Evolutionary conservation across 805 yeast species (phyloP), one percentile per base, ranked within the genome.

Genomic region (Ogataea pilisensis): DNA sequence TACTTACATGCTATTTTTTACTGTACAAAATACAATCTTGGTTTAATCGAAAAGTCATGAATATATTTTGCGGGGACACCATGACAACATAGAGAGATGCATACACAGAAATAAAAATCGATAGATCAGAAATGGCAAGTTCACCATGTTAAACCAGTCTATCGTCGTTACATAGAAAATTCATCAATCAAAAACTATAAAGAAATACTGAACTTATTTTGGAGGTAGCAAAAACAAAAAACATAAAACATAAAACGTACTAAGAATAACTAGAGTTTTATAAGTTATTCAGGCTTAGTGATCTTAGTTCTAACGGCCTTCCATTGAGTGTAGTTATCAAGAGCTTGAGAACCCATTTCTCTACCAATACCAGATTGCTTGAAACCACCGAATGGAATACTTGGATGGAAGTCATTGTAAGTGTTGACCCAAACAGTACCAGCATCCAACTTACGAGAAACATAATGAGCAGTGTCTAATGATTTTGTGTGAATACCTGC

Each of bases 381-480:
- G 70, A 68, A 82, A 59, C 91, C 91, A 63, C 91, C 91, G 58
- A 84, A 84, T 67, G 91, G 90, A 61, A 82, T 84, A 61, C 73
- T 68, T 39, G 74, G 76, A 60, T 83, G 79, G 76, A 83, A 82
- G 61, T 82, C 88, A 58, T 83, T 83, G 68, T 82, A 83, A 43
- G 89, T 82, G 73, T 84, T 84, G 49, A 82, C 69, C 89, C 90
- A 84, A 47, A 84, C 76, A 34, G 88, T 80, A 68, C 91, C 91
- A 38, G 89, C 80, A 60, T 77, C 75, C 44, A 84, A 60, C 67
- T 72, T 74, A 65, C 76, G 75, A 35, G 89, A 69, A 43, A 82
- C 85, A 35, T 71, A 73, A 42, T 77, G 60, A 36, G 85, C 85
- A 48, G 75, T 80, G 66, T 75, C 73, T 37, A 83, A 50, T 57